Evolutionary conservation across 371 early-diverging fungal genomes (phyloP), one percentile per base, ranked within the genome.

Genomic region (Rhizopus sp.): DNA sequence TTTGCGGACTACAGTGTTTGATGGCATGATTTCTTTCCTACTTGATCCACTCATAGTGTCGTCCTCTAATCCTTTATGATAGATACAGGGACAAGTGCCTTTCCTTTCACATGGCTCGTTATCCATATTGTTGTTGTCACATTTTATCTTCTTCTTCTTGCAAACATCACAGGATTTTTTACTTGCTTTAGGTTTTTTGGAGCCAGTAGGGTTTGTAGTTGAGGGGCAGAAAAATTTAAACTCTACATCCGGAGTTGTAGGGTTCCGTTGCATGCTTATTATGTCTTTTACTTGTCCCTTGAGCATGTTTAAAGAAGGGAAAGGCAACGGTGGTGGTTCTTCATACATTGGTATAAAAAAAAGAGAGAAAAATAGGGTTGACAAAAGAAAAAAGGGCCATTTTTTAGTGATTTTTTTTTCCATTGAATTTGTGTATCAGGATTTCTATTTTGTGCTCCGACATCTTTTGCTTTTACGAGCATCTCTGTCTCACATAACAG

Each of bases 281-380:
- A 59, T 55, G 31, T 55, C 48, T 4, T 34, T 40, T 34, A 60
- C 64, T 37, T 50, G 17, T 8, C 7, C 29, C 32, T 64, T 59
- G 30, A 64, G 44, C 9, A 32, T 64, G 7, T 50, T 49, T 55
- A 64, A 37, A 40, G 65, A 64, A 31, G 65, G 60, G 44, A 64
- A 60, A 37, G 65, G 55, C 17, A 59, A 50, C 40, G 59, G 52
- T 3, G 46, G 47, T 8, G 51, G 60, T 46, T 44, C 63, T 55
- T 54, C 50, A 17, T 52, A 47, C 64, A 64, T 60, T 16, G 7
- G n/a, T 29, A 33, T 17, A 50, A 45, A 40, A 35, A 51, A 41
- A 51, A 49, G 50, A 54, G 30, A 37, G 9, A 41, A 59, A 46
- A 31, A 50, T 37, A 12, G 29, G 38, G 31, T 5, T 50, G 16